Percentiles rank a stretch among this genome's conserved stretches.
Evolutionary conservation across 139 green algal genomes (phyloP).

Genomic region (Coccomyxa sp.): DNA sequence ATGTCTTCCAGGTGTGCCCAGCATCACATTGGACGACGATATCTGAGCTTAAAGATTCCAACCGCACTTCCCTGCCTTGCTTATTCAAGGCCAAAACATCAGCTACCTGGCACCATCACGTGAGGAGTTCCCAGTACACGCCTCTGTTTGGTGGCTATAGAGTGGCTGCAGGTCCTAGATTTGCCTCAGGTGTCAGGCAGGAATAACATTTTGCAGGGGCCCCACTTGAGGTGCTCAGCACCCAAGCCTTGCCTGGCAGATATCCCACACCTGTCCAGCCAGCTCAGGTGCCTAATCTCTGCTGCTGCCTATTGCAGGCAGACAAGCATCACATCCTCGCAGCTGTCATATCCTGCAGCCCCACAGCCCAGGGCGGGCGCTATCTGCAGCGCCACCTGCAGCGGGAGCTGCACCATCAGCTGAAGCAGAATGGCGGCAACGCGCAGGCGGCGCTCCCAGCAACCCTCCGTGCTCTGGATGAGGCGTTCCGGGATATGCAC

Average conservation of each 20-base stretch:
- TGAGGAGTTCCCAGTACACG: neutral
- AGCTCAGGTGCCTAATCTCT: too few species aligned
- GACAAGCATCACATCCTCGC: constrained; percentile 16
- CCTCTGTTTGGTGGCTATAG: neutral
- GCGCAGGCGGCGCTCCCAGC: constrained; percentile 7
- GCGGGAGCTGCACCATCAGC: constrained; percentile 14
- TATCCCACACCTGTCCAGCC: too few species aligned
- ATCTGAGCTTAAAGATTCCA: neutral
- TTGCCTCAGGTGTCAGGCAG: neutral
- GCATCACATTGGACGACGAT: neutral
- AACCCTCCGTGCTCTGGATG: constrained; percentile 12
- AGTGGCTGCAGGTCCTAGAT: neutral
- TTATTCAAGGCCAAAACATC: neutral
- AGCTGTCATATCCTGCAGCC: neutral
- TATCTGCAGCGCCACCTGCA: constrained; percentile 17
- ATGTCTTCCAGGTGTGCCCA: neutral
- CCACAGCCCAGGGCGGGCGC: constrained; percentile 5
- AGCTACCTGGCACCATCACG: neutral
- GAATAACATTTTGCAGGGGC: neutral
- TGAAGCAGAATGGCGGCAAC: neutral
- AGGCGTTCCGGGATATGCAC: constrained; percentile 15
- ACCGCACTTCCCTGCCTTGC: neutral
- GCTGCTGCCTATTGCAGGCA: neutral
- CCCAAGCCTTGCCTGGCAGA: too few species aligned
- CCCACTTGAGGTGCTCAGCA: neutral